Base-by-base conservation (phyloP, 768 basidiomycete species). In the Mycena kentingensis region DNA sequence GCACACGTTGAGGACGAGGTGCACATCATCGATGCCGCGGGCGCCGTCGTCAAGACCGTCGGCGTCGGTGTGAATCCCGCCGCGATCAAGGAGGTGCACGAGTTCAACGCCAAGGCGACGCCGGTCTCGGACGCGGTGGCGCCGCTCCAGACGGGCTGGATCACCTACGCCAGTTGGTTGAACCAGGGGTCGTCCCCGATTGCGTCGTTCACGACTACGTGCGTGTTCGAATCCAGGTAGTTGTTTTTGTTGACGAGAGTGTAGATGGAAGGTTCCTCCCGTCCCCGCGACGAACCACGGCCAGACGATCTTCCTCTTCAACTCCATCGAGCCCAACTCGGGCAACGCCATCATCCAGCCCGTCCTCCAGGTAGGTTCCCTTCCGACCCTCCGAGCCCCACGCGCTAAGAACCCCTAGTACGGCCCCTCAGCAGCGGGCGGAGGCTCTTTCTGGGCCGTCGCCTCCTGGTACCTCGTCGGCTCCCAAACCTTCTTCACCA, bases 261-360 rank as follows among this genome's bases (percentile, higher is more conserved):
- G n/a, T n/a, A n/a, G n/a, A n/a, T n/a, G 60, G 60, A 48, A 29
- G 24, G 60, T 60, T 13, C 60, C 60, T 18, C 34, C 60, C 3
- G 56, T 60, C 2, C 60, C 60, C 5, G 31, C 39, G 12, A 39
- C 51, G 13, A 54, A 60, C 50, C 32, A 52, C 38, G 52, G 43
- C 3, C 60, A 60, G 52, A 60, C 60, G 0, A 22, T 57, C n/a
- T 60, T 60, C 49, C 44, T 60, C 35, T 60, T 60, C 49, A 57
- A 57, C 46, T 47, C 49, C 11, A 60, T 60, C 5, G 52, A 60
- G 46, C 60, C 60, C 25, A 54, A 35, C 41, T 15, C 22, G 22
- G 41, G 41, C 24, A 27, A 42, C 25, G 41, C 41, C 41, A 42
- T 42, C 41, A 22, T 42, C 22, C 41, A 42, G n/a, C 41, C 41